These are phyloP conservation scores for Austroboletus olivaceoglutinosus DNA, from an alignment of 1,284 basidiomycete genomes.

Conservation along the genomic window DNA sequence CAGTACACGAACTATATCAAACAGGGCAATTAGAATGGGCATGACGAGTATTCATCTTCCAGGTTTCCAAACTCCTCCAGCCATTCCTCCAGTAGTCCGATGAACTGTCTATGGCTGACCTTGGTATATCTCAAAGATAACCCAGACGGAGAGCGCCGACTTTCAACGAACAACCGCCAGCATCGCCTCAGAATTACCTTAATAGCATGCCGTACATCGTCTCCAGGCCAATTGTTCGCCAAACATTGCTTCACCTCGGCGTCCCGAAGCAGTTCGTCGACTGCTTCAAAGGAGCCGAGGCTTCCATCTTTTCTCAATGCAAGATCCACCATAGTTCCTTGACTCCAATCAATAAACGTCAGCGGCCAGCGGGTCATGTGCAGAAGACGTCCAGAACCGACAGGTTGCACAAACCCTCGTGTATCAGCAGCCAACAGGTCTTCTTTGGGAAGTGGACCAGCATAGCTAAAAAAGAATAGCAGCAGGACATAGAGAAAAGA, in stretches of 20 bases:
- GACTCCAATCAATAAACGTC: background rate
- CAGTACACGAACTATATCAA: no score
- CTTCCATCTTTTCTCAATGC: background rate
- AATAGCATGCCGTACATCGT: no score
- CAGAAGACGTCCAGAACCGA: background rate
- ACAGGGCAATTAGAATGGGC: no score
- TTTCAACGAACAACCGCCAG: no score
- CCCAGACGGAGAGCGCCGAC: no score
- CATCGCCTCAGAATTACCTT: no score
- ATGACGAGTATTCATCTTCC: no score
- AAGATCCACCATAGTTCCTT: background rate
- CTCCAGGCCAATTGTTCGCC: no score
- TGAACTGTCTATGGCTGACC: background rate
- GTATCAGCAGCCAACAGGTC: background rate
- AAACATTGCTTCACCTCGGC: no score
- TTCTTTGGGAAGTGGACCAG: slow-evolving; percentile 1
- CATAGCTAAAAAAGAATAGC: slow-evolving; percentile 15
- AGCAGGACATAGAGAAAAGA: slow-evolving; percentile 16
- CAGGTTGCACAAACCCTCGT: background rate
- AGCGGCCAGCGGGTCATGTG: slow-evolving; percentile 1
- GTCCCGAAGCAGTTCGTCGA: no score
- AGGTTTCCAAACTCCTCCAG: no score
- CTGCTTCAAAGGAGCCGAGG: no score
- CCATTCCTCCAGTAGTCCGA: background rate
- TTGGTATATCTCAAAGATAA: background rate